Evolutionary conservation across 139 green algal species (phyloP).

Genomic region (Limnomonas spitsbergensis): DNA sequence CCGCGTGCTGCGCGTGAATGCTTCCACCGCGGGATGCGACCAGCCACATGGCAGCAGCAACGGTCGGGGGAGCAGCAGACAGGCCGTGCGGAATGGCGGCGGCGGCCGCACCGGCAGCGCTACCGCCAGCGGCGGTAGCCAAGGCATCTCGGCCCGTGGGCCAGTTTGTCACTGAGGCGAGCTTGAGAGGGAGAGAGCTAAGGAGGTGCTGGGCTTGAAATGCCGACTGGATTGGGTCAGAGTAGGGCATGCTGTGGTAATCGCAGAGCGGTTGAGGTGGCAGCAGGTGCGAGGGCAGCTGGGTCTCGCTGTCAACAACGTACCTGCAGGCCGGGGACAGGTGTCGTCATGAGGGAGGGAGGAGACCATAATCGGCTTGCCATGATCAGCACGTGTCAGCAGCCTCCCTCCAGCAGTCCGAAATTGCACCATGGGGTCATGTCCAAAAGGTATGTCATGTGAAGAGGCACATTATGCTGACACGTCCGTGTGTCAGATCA

Average conservation of each 20-base stretch:
- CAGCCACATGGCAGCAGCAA: not conserved
- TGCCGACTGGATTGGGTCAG: not conserved
- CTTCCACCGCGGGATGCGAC: not conserved
- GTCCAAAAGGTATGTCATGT: not conserved
- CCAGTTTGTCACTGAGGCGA: not conserved
- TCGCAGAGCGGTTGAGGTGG: not conserved
- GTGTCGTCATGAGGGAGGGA: not conserved
- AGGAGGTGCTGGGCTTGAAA: not conserved
- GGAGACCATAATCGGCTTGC: not conserved
- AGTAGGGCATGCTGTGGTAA: not conserved
- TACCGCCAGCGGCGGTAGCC: not conserved
- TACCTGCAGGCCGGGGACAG: not conserved
- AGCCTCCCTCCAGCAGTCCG: not conserved
- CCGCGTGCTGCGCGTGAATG: not conserved
- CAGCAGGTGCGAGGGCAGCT: not conserved
- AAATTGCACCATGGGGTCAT: not conserved
- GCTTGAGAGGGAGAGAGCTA: not conserved
- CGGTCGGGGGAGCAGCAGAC: not conserved
- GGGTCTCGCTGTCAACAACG: not conserved
- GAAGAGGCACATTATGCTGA: no score
- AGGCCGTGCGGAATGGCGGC: not conserved
- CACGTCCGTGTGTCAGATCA: no score
- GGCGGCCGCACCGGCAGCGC: not conserved
- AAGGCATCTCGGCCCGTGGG: not conserved
- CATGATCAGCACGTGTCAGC: not conserved